Conservation (phyloP, 768 basidiomycete species). For the Grammothele lineata region DNA sequence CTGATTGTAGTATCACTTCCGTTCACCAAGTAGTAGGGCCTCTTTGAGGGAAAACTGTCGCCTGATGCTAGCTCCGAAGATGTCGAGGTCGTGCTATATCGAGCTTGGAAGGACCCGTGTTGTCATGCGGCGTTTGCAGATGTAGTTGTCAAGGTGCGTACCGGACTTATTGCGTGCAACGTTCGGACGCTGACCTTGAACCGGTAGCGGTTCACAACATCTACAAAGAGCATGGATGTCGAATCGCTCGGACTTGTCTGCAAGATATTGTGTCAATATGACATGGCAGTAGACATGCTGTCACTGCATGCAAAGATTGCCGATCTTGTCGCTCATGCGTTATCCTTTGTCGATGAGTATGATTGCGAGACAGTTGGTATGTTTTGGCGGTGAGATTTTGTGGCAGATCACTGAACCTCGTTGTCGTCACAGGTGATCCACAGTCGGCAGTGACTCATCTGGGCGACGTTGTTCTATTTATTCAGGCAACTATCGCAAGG, state of each 20-base stretch:
- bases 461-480: slow-evolving; percentile 74
- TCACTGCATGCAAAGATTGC: slow-evolving; percentile 63
- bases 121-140: slow-evolving; percentile 57
- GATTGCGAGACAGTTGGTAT: slow-evolving; percentile 79
- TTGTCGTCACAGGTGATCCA: slow-evolving; percentile 72
- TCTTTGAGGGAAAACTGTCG: slow-evolving; percentile 54
- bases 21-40: too few species aligned
- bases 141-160: slow-evolving; percentile 49
- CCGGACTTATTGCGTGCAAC: neutral
- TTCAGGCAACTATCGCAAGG: slow-evolving; percentile 59
- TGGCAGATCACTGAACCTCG: too few species aligned
- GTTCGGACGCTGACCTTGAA: neutral
- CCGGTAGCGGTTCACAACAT: slow-evolving; percentile 52
- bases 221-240: slow-evolving; percentile 52
- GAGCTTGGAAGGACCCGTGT: slow-evolving; percentile 51
- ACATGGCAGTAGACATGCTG: slow-evolving; percentile 60
- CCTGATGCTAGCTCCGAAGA: slow-evolving; percentile 44
- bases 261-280: slow-evolving; percentile 55
- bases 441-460: slow-evolving; percentile 77
- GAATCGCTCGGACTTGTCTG: slow-evolving; percentile 71
- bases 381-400: too few species aligned
- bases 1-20: slow-evolving; percentile 4
- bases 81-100: slow-evolving; percentile 28
- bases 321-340: slow-evolving; percentile 58
- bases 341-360: slow-evolving; percentile 63